A percentile compares a stretch with the other conserved stretches of the same genome.
Conservation (phyloP, 352 stramenopile genomes). For the Globisporangium mamillatum region DNA sequence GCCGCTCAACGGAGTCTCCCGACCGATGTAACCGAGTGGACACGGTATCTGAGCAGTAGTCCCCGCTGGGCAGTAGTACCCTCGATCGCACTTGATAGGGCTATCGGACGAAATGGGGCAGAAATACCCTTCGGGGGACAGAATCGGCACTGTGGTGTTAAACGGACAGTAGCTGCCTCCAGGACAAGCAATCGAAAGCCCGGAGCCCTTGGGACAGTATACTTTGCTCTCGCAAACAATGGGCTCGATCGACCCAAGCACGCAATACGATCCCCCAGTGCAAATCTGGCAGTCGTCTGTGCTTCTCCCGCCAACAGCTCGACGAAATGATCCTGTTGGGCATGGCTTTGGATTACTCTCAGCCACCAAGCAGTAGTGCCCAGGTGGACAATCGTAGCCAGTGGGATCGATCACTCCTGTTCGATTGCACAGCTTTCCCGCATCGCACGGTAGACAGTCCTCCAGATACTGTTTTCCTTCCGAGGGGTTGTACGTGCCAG, state of each 20-base stretch:
- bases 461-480: constrained; percentile 39
- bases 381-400: constrained; percentile 65
- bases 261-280: constrained; percentile 58
- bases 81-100: constrained; percentile 40
- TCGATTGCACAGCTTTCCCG: constrained; percentile 72
- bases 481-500: constrained; percentile 55
- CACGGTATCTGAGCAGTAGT: constrained; percentile 62
- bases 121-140: constrained; percentile 74
- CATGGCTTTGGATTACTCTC: constrained; percentile 36
- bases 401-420: constrained; percentile 56
- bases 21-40: constrained; percentile 69
- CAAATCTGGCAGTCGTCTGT: constrained; percentile 49
- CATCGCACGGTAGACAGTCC: constrained; percentile 56
- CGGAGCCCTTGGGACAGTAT: constrained; percentile 61
- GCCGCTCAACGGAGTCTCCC: constrained; percentile 45
- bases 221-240: constrained; percentile 43
- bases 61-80: constrained; percentile 71
- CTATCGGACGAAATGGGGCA: constrained; percentile 43
- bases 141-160: constrained; percentile 53
- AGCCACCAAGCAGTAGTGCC: constrained; percentile 64
- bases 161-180: constrained; percentile 70
- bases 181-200: constrained; percentile 51
- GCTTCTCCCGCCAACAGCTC: constrained; percentile 30
- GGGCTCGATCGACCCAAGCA: constrained; percentile 38
- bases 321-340: constrained; percentile 41